Conservation (phyloP, 768 basidiomycete genomes). For the Russula dissimulans region DNA sequence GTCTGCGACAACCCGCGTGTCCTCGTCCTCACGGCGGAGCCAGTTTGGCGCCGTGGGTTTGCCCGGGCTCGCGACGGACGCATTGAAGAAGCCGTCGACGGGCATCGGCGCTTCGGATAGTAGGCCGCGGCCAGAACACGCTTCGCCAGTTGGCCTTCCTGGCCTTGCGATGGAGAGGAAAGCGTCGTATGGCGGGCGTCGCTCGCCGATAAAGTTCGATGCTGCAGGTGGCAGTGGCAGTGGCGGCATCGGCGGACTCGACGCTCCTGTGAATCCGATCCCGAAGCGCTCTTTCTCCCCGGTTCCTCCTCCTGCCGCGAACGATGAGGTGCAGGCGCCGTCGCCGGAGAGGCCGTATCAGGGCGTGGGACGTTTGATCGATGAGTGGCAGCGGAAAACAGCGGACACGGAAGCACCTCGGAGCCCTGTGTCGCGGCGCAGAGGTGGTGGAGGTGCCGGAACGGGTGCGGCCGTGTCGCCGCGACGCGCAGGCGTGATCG, state of each 20-base stretch:
- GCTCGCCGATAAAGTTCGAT: conserved; percentile 11
- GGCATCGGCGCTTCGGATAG: conserved; percentile 20
- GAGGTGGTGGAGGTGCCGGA: conserved; percentile 14
- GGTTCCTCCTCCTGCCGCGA: not conserved
- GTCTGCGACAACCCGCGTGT: not conserved
- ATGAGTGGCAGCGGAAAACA: conserved; percentile 81
- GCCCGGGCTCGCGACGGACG: conserved; percentile 7
- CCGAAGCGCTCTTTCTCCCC: conserved; percentile 7
- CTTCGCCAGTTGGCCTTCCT: conserved; percentile 18
- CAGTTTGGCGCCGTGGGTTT: conserved; percentile 10
- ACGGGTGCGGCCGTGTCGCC: conserved; percentile 7
- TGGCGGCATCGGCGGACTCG: not conserved
- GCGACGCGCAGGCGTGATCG: conserved; percentile 13
- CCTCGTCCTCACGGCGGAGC: conserved; percentile 5
- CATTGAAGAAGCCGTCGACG: conserved; percentile 13
- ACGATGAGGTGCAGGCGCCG: conserved; percentile 36
- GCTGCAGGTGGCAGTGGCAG: not conserved
- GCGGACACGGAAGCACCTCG: conserved; percentile 43
- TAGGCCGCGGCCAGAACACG: conserved; percentile 21
- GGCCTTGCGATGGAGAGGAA: conserved; percentile 15
- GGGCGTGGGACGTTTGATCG: conserved; percentile 78
- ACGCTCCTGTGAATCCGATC: not conserved
- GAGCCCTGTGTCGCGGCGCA: conserved; percentile 29
- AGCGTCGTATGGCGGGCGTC: conserved; percentile 5
- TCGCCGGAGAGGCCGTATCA: conserved; percentile 73